These are phyloP conservation scores for Xerocomus nothofagi DNA, from an alignment of 1,284 basidiomycete genomes.

Conservation along the genomic window DNA sequence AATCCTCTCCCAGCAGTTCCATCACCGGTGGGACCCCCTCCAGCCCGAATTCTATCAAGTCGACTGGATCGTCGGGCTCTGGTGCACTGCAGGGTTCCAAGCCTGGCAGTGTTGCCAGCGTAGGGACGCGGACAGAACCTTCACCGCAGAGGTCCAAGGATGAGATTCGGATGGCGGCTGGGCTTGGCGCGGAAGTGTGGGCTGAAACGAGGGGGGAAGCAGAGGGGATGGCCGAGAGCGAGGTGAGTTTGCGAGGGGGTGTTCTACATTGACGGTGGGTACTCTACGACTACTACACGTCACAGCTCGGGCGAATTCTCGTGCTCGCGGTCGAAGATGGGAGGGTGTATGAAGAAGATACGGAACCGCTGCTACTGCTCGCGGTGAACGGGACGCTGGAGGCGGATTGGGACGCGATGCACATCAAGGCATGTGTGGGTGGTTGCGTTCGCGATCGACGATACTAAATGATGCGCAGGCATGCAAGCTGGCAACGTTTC, in stretches of 20 bases:
- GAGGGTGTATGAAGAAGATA: constrained; percentile 16
- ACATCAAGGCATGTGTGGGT: constrained; percentile 50
- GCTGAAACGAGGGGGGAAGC: constrained; percentile 57
- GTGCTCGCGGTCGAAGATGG: constrained; percentile 60
- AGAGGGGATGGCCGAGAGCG: constrained; percentile 68
- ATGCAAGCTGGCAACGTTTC: constrained; percentile 46
- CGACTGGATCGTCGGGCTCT: constrained; percentile 10
- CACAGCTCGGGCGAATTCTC: constrained; percentile 65
- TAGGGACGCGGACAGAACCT: constrained; percentile 9
- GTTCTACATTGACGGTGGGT: not conserved
- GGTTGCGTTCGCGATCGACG: not conserved
- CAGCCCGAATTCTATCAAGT: constrained; percentile 19
- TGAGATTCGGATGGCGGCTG: constrained; percentile 67
- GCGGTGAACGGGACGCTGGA: constrained; percentile 60
- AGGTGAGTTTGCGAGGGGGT: constrained; percentile 43
- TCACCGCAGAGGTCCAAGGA: constrained; percentile 57
- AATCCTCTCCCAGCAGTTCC: constrained; percentile 9
- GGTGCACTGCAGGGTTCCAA: constrained; percentile 40
- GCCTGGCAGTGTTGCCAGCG: constrained; percentile 13
- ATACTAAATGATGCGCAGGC: constrained; percentile 43
- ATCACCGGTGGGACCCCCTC: constrained; percentile 6
- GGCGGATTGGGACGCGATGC: constrained; percentile 63
- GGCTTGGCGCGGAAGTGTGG: constrained; percentile 72
- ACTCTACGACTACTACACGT: constrained; percentile 4
- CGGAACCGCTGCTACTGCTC: constrained; percentile 62